Evolutionary conservation across 2,329 filamentous ascomycete genomes (phyloP), one percentile per base, ranked within the genome.

Genomic region (Aspergillus viridinutans): DNA sequence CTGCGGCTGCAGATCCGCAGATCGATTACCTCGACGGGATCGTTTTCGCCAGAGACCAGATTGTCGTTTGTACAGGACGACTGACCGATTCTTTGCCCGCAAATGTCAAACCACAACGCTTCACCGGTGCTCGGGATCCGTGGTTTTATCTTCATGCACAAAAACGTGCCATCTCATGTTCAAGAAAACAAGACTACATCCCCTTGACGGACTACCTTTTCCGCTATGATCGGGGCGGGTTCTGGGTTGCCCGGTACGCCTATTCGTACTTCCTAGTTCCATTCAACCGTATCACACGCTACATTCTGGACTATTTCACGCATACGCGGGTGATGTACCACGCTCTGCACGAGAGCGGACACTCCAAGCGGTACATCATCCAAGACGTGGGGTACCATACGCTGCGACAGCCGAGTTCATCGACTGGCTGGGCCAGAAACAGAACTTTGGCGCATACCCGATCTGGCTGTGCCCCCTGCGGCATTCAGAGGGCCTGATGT

Each of bases 101-200:
- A 1, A 72, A 69, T 1, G 58, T 60, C 2, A 68, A 67, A 48
- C 64, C 74, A 1, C 74, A 72, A 25, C 76, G 69, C 0, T 88
- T 90, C 69, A 82, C 81, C n/a, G 76, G 81, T 10, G 74, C 81
- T 0, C 71, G 69, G 3, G 88, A 92, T 61, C 84, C 86, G 0
- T 92, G 88, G 89, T 90, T 90, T 67, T 91, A 90, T 58, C 74
- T 90, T 2, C 87, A 89, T 61, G 87, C 83, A 1, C 60, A 61
- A 35, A 40, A 54, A 8, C 38, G 35, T 17, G 51, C 49, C 12
- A 48, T 81, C 77, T 0, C 86, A 86, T 69, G 85, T 83, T 82
- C 79, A 78, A 1, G 83, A 81, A 2, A 68, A 72, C 1, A 80
- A 80, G 85, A 85, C 65, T 84, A 84, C 67, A 62, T 75, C 76